Conservation (phyloP, 768 basidiomycete genomes). For the Chlorophyllum brunneum region DNA sequence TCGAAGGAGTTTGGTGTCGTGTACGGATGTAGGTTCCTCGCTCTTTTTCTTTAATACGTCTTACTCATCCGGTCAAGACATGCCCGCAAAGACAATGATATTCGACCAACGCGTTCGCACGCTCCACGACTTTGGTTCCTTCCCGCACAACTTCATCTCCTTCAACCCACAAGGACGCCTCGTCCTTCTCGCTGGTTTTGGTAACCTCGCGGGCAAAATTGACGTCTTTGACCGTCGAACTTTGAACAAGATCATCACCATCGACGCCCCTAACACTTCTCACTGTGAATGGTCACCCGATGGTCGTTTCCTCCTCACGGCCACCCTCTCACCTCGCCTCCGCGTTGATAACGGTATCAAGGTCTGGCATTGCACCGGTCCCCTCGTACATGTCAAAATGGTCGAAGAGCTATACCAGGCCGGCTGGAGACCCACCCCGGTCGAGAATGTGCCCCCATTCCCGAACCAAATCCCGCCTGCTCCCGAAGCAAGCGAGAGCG, state of each 20-base stretch:
- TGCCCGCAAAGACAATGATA: slow-evolving; percentile 91
- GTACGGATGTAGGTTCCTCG: slow-evolving; percentile 79
- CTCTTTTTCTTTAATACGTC: slow-evolving; percentile 1
- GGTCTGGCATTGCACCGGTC: slow-evolving; percentile 90
- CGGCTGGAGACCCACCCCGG: slow-evolving; percentile 72
- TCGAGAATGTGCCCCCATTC: slow-evolving; percentile 67
- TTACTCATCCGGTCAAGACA: slow-evolving; percentile 44
- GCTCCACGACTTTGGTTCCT: slow-evolving; percentile 86
- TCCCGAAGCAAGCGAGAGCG: slow-evolving; percentile 61
- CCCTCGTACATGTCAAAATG: slow-evolving; percentile 78
- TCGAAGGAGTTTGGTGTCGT: slow-evolving; percentile 96
- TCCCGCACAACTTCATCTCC: slow-evolving; percentile 87
- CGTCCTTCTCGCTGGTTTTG: slow-evolving; percentile 89
- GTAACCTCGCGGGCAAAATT: slow-evolving; percentile 92
- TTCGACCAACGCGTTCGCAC: slow-evolving; percentile 89
- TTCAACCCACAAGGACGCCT: slow-evolving; percentile 95
- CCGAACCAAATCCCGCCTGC: slow-evolving; percentile 61
- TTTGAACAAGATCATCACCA: slow-evolving; percentile 70
- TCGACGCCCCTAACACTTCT: slow-evolving; percentile 91
- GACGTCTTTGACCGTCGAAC: slow-evolving; percentile 89
- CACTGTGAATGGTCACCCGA: slow-evolving; percentile 95
- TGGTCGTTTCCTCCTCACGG: slow-evolving; percentile 89
- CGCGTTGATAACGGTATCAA: slow-evolving; percentile 98
- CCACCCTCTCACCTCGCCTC: slow-evolving; percentile 91
- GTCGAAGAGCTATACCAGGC: slow-evolving; percentile 90